Conservation (phyloP, 202 grass and related monocot species). For the Schoenoplectus tabernaemontani region DNA sequence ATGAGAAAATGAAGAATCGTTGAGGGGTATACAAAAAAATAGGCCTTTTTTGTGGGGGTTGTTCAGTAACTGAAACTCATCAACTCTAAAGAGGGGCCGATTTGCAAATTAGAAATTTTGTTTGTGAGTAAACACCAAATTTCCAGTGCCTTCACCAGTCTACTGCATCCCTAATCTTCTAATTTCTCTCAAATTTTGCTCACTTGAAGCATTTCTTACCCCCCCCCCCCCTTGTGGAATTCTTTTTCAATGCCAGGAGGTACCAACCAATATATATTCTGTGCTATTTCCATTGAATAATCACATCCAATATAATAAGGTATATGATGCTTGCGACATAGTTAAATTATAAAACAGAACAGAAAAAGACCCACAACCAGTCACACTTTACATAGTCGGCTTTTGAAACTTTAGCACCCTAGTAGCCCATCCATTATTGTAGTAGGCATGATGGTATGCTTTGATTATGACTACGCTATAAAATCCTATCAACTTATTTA, state of each 20-base stretch:
- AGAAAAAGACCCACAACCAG: not conserved
- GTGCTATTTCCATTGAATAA: not conserved
- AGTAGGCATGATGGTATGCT: not conserved
- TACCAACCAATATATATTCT: not conserved
- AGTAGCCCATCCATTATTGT: not conserved
- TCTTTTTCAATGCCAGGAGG: too few relatives aligned
- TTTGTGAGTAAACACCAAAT: not conserved
- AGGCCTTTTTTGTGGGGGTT: too few relatives aligned
- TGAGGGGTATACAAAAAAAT: too few relatives aligned
- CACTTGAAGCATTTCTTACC: too few relatives aligned
- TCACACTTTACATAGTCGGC: not conserved
- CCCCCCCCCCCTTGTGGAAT: too few relatives aligned
- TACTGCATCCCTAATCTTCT: not conserved
- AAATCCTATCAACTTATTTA: not conserved
- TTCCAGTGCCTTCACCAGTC: not conserved
- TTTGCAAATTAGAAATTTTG: not conserved
- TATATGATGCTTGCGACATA: not conserved
- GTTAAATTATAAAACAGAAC: not conserved
- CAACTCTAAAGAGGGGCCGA: not conserved
- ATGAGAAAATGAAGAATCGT: too few relatives aligned
- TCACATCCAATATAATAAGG: not conserved
- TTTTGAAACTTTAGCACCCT: too few relatives aligned
- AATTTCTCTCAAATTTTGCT: not conserved
- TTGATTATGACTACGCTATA: not conserved
- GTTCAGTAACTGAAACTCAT: not conserved